Base-by-base conservation (phyloP, 2,329 filamentous ascomycete species). In the Paecilomyces niveus region DNA sequence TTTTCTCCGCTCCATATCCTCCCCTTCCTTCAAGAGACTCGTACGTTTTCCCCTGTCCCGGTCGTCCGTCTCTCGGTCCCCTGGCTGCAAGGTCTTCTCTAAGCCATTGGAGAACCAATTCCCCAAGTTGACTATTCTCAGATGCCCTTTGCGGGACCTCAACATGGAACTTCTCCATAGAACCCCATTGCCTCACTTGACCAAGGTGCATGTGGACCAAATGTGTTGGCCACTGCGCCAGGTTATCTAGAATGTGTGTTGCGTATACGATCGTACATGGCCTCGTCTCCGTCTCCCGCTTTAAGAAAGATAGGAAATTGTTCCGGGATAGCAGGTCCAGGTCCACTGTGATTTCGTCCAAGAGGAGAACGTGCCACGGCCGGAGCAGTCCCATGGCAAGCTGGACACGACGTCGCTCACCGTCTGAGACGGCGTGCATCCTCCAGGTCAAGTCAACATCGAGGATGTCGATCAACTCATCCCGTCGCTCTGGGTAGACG, bases 311-410 rank as follows among this genome's bases (percentile, higher is more conserved):
- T 32, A 99, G 81, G 73, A 99, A 99, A 71, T 92, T 88, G 67
- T 86, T 87, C 15, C 94, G 84, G 57, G 85, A 89, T 60, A 97
- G 82, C 59, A 99, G 83, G 74, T 99, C 94, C 61, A 99, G 80
- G 73, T 99, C 94, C 8, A 99, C 94, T 0, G 94, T 99, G 73
- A 97, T 96, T 74, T 97, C 93, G 71, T 99, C 94, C 49, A 99
- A 83, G 56, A 99, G 80, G 29, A 99, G 79, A 3, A 99, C 88
- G 10, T 85, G 87, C 94, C 94, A 99, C 0, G 94, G 94, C 2
- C 93, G 82, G 52, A 99, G 76, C 8, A 99, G 80, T 0, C 94
- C 94, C 94, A 99, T 99, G 61, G 92, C 92, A 7, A 99, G 82
- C 79, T 99, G 94, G 5, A 99, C 94, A 18, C 94, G 83, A 15